phyloP scores from a whole-genome alignment of 495 filamentous ascomycete genomes.

The Lepraria neglecta region DNA sequence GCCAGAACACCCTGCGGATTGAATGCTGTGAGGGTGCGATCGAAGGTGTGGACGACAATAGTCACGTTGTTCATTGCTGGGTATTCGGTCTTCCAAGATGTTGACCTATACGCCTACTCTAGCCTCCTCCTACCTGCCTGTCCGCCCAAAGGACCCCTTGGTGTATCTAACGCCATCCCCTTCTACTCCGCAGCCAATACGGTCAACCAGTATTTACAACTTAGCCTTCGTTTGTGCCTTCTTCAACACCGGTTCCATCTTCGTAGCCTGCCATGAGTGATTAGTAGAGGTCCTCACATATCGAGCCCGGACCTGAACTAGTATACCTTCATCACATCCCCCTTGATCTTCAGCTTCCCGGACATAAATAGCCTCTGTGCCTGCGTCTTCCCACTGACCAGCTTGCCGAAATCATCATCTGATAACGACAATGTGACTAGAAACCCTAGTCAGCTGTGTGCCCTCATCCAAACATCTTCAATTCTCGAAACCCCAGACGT shows the following conservation, averaged over 20 bases:
- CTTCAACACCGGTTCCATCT: constrained; percentile 89
- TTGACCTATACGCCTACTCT: neutral
- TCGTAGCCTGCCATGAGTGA: constrained; percentile 70
- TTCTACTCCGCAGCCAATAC: neutral
- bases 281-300: neutral
- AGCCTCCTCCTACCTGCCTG: neutral
- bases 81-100: neutral
- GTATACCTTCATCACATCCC: constrained; percentile 70
- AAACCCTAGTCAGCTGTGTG: constrained; percentile 1
- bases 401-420: constrained; percentile 75
- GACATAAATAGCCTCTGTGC: constrained; percentile 94
- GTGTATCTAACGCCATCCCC: neutral
- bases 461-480: neutral
- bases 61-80: no score
- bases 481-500: neutral
- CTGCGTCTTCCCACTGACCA: constrained; percentile 84
- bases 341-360: constrained; percentile 96
- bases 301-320: neutral
- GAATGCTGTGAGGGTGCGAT: neutral
- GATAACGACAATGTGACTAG: constrained; percentile 77
- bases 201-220: constrained; percentile 49
- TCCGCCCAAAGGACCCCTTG: no score
- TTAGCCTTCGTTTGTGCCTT: constrained; percentile 84
- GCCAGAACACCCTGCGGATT: no score
- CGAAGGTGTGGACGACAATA: no score